Percentiles rank a stretch among this genome's conserved stretches.
These are phyloP conservation scores for Venturia carpophila DNA, from an alignment of 2,329 filamentous ascomycete genomes.

Conservation along the genomic window DNA sequence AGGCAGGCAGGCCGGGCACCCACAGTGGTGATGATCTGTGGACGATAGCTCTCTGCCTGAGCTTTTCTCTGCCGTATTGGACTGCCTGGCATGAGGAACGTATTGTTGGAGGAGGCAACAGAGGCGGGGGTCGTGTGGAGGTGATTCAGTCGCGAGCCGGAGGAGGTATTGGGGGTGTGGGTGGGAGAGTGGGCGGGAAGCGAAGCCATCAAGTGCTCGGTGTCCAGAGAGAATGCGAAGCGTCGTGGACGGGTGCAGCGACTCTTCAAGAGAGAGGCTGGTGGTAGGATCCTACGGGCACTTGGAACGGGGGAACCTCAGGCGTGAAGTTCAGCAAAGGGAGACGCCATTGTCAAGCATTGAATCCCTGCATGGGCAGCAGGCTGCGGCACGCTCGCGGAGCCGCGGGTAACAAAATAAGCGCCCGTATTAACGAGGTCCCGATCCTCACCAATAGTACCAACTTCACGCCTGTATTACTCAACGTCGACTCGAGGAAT, in stretches of 20 bases:
- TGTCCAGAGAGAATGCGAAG: background rate
- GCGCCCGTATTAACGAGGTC: too few relatives aligned
- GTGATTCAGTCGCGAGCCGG: background rate
- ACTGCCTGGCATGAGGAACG: slow-evolving; percentile 76
- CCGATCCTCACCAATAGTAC: too few relatives aligned
- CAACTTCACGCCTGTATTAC: too few relatives aligned
- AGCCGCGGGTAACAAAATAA: too few relatives aligned
- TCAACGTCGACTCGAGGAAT: too few relatives aligned
- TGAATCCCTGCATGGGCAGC: background rate
- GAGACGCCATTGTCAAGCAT: background rate
- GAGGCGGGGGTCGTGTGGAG: slow-evolving; percentile 15
- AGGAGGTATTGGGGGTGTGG: slow-evolving; percentile 2
- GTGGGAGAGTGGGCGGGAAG: background rate
- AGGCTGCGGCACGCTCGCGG: too few relatives aligned
- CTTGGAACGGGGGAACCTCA: too few relatives aligned
- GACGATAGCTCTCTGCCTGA: slow-evolving; percentile 68
- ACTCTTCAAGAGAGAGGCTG: slow-evolving; percentile 1
- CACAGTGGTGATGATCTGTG: slow-evolving; percentile 61
- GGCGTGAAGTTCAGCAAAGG: background rate
- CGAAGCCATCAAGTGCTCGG: slow-evolving; percentile 1
- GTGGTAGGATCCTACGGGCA: background rate
- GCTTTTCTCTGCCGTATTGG: slow-evolving; percentile 48
- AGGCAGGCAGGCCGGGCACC: slow-evolving; percentile 75
- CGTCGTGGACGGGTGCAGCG: background rate
- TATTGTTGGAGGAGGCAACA: slow-evolving; percentile 52